Evolutionary conservation across 2,329 filamentous ascomycete genomes (phyloP).

Genomic region (Aschersonia sp.): DNA sequence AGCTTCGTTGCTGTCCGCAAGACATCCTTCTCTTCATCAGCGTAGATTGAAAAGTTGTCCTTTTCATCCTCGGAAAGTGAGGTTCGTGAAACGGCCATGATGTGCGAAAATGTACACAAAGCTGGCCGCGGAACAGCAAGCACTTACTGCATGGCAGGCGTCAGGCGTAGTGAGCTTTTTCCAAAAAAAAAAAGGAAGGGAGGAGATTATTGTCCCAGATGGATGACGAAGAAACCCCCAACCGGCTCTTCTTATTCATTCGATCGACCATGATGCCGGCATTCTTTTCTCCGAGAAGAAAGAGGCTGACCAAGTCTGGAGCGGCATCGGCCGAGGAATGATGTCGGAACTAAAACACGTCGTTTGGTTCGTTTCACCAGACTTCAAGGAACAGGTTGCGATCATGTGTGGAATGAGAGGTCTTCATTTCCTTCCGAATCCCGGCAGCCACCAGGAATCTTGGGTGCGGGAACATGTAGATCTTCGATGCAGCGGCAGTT

Average conservation of each 20-base stretch:
- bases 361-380: background rate
- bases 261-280: background rate
- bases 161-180: too few species aligned
- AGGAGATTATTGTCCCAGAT: too few species aligned
- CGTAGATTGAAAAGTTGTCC: background rate
- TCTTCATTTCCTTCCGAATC: background rate
- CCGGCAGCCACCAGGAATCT: background rate
- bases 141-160: background rate
- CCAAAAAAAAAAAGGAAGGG: too few species aligned
- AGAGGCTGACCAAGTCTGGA: background rate
- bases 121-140: background rate
- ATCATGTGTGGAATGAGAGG: background rate
- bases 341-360: background rate
- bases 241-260: background rate
- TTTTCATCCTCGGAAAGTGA: slow-evolving; percentile 1
- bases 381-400: background rate
- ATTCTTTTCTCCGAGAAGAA: background rate
- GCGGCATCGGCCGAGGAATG: background rate
- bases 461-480: background rate
- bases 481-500: background rate
- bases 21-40: background rate
- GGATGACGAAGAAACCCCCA: background rate
- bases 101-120: background rate
- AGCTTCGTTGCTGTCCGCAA: background rate
- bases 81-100: background rate